phyloP scores from a whole-genome alignment of 805 yeast species.

The Metschnikowia aberdeeniae region DNA sequence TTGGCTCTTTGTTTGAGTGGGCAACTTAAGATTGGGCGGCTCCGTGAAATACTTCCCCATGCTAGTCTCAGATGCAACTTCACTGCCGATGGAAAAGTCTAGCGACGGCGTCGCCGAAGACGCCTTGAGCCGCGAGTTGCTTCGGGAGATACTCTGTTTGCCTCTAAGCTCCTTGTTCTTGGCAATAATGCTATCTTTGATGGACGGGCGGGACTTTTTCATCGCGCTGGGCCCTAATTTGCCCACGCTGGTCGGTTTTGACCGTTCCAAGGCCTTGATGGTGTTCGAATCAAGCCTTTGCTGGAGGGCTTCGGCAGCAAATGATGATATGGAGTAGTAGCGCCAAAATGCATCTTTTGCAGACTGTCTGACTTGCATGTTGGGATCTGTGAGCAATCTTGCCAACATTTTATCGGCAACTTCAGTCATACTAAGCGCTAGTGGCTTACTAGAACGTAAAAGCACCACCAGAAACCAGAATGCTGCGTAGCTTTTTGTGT shows the following conservation, averaged over 20 bases:
- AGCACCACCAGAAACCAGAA: constrained; percentile 65
- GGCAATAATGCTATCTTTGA: constrained; percentile 45
- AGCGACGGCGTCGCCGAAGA: neutral
- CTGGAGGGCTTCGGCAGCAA: constrained; percentile 41
- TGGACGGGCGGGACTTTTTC: constrained; percentile 39
- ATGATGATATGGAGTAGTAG: constrained; percentile 51
- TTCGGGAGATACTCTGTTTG: constrained; percentile 18
- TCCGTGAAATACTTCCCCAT: neutral
- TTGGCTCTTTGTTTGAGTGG: neutral
- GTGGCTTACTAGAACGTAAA: constrained; percentile 42
- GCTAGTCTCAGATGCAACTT: neutral
- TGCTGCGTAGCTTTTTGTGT: constrained; percentile 66
- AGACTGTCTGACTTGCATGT: constrained; percentile 71
- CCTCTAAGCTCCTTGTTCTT: constrained; percentile 36
- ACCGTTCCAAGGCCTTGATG: constrained; percentile 58
- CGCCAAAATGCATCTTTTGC: constrained; percentile 77
- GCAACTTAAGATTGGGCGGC: neutral
- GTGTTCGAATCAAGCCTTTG: constrained; percentile 41
- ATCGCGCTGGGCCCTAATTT: constrained; percentile 3
- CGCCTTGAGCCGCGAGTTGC: constrained; percentile 15
- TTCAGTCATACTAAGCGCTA: constrained; percentile 27
- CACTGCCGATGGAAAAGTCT: neutral
- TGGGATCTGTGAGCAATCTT: constrained; percentile 73
- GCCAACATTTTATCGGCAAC: constrained; percentile 46
- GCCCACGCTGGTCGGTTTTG: constrained; percentile 41